Conservation (phyloP, 345 rosid species). For the Bruguiera parviflora region DNA sequence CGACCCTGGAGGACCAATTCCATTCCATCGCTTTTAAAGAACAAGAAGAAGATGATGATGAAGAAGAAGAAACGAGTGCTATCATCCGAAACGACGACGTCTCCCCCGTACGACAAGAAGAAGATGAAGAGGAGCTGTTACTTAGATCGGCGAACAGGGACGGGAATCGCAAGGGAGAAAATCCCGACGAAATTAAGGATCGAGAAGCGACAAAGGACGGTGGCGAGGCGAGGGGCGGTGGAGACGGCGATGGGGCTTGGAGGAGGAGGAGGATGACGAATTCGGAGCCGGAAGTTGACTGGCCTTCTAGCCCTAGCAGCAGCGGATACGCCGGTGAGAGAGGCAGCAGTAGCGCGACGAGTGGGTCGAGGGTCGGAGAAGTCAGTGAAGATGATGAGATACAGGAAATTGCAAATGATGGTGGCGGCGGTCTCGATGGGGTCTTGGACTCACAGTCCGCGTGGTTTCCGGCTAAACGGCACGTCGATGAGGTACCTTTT, state of each 20-base stretch:
- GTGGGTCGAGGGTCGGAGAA: constrained; percentile 27
- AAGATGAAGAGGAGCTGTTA: neutral
- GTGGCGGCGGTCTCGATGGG: constrained; percentile 26
- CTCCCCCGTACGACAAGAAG: constrained; percentile 1
- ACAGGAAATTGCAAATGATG: constrained; percentile 42
- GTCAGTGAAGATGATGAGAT: constrained; percentile 47
- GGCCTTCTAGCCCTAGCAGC: constrained; percentile 69
- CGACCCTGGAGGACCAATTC: constrained; percentile 19
- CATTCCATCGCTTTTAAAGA: constrained; percentile 12
- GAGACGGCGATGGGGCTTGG: constrained; percentile 21
- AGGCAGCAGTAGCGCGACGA: constrained; percentile 73
- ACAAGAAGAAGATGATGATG: neutral
- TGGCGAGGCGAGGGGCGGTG: constrained; percentile 19
- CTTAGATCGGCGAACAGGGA: neutral
- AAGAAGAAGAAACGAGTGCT: neutral
- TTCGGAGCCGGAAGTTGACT: constrained; percentile 55
- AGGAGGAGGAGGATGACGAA: constrained; percentile 27
- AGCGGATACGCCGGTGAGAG: constrained; percentile 92
- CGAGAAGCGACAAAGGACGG: neutral
- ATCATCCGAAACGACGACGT: neutral
- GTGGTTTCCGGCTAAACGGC: constrained; percentile 84
- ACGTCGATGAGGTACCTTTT: constrained; percentile 65
- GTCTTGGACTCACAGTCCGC: constrained; percentile 40
- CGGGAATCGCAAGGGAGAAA: neutral
- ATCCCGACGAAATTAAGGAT: neutral